phyloP scores from a whole-genome alignment of 2,329 filamentous ascomycete genomes.

The Dryadomyces quercus-mongolicae region DNA sequence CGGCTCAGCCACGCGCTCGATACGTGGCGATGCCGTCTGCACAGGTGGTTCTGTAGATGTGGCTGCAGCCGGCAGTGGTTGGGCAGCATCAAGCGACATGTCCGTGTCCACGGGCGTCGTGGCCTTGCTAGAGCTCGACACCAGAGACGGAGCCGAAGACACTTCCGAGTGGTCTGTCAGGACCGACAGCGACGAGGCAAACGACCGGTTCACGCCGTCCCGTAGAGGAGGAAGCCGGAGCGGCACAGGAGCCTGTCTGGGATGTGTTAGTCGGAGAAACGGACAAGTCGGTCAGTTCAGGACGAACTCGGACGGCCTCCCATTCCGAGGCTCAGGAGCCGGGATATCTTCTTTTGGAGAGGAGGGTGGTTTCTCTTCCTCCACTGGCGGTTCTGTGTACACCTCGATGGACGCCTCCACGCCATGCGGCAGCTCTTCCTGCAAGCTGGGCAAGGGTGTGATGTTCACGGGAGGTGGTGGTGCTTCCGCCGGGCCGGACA shows the following conservation, averaged over 20 bases:
- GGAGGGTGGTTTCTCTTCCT: background rate
- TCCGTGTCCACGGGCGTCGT: slow-evolving; percentile 44
- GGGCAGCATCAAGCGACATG: slow-evolving; percentile 4
- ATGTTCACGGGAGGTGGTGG: background rate
- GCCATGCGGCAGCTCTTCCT: background rate
- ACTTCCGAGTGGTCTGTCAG: slow-evolving; percentile 43
- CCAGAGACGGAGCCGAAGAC: slow-evolving; percentile 35
- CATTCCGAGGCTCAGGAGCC: too few species aligned
- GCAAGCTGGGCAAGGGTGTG: background rate
- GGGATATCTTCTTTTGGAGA: too few species aligned
- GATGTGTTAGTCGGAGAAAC: background rate
- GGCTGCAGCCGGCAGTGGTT: background rate
- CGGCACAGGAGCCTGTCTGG: background rate
- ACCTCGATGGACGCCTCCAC: background rate
- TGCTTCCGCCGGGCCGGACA: background rate
- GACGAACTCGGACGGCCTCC: too few species aligned
- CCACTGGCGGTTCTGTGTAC: background rate
- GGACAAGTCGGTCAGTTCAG: background rate
- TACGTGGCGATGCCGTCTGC: too few species aligned
- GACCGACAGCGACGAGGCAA: slow-evolving; percentile 40
- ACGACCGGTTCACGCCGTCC: slow-evolving; percentile 22
- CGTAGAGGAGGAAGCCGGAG: background rate
- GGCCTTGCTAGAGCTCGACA: slow-evolving; percentile 46
- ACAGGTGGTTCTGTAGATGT: background rate
- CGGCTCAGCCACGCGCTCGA: too few species aligned